phyloP scores from a whole-genome alignment of 2,329 filamentous ascomycete genomes.

The Nakataea oryzae region DNA sequence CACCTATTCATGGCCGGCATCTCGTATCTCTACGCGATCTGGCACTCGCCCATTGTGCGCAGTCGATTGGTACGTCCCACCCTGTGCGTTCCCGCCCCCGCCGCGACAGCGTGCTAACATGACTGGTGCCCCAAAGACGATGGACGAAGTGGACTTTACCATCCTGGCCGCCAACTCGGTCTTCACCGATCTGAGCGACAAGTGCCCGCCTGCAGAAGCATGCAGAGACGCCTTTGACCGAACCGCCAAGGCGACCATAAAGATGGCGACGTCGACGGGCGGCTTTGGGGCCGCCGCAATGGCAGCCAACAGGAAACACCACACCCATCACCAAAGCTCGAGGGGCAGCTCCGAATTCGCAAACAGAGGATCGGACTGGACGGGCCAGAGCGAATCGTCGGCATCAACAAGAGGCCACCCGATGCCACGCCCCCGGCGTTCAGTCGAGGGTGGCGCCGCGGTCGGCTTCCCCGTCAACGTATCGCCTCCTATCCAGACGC shows the following conservation, averaged over 20 bases:
- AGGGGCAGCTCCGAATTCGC: conserved; percentile 12
- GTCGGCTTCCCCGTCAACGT: conserved; percentile 18
- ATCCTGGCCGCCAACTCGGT: conserved; percentile 89
- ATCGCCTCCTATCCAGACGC: conserved; percentile 26
- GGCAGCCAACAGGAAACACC: neutral
- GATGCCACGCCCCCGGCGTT: conserved; percentile 5
- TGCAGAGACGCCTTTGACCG: conserved; percentile 91
- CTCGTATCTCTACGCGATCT: conserved; percentile 92
- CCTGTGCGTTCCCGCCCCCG: neutral
- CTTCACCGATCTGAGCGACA: conserved; percentile 81
- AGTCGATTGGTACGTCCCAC: conserved; percentile 61
- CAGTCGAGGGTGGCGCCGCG: conserved; percentile 11
- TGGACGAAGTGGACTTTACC: conserved; percentile 97
- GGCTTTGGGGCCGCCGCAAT: conserved; percentile 51
- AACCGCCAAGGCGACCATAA: conserved; percentile 89
- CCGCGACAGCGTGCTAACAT: conserved; percentile 14
- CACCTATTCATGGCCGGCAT: conserved; percentile 97
- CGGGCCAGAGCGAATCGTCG: neutral
- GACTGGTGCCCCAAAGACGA: conserved; percentile 37
- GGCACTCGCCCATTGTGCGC: conserved; percentile 85
- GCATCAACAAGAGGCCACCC: conserved; percentile 8
- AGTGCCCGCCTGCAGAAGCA: conserved; percentile 89
- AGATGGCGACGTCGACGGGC: conserved; percentile 84
- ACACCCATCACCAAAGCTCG: conserved; percentile 4
- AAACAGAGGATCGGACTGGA: neutral